Percentiles rank a stretch among this genome's conserved stretches.
These are phyloP conservation scores for Crucihimalaya himalaica DNA, from an alignment of 345 rosid genomes.

Conservation along the genomic window DNA sequence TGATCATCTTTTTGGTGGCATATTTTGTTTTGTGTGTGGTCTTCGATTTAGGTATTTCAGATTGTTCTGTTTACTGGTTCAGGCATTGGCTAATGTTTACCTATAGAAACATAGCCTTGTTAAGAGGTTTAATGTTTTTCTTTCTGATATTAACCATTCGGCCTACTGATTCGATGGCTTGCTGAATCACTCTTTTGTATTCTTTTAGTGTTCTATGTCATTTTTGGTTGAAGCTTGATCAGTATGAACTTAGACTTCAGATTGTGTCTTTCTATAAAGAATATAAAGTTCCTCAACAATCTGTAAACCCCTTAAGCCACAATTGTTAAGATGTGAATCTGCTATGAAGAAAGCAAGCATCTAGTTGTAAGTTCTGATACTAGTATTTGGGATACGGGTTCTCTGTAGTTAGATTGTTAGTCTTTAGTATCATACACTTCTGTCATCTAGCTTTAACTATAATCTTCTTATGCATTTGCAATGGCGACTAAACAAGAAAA, in stretches of 20 bases:
- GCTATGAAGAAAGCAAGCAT: not conserved
- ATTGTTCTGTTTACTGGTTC: not conserved
- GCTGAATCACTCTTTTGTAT: not conserved
- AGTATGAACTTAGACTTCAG: not conserved
- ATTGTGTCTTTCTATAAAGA: not conserved
- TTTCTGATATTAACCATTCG: not conserved
- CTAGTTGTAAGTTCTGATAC: not conserved
- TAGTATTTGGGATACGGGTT: not conserved
- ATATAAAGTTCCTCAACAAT: not conserved
- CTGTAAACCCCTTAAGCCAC: not conserved
- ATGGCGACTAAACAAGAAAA: not conserved
- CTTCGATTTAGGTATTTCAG: not conserved
- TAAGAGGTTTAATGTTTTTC: not conserved
- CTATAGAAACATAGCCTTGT: not conserved
- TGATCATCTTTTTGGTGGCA: not conserved
- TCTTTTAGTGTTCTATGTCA: not conserved
- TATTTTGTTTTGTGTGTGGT: not conserved
- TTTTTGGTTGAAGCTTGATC: not conserved
- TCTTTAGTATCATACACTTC: not conserved
- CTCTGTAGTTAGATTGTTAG: not conserved
- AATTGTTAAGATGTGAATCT: not conserved
- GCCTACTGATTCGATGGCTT: not conserved
- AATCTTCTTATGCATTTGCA: constrained; percentile 5
- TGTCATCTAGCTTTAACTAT: not conserved
- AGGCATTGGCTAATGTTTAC: not conserved